Conservation (phyloP, 2,329 filamentous ascomycete genomes). For the Alternaria triticimaculans region DNA sequence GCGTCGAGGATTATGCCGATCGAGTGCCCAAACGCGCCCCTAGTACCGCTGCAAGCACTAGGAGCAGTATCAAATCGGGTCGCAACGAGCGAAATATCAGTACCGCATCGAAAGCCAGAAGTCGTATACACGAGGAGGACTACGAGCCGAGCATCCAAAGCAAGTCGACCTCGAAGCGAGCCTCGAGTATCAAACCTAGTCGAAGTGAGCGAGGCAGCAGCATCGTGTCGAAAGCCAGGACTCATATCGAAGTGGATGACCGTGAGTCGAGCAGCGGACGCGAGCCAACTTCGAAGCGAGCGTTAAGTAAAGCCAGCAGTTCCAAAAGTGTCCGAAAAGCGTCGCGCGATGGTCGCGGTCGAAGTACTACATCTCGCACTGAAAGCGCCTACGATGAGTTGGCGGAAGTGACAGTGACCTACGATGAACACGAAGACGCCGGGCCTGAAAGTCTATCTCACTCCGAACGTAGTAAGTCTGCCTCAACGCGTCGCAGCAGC, state of each 20-base stretch:
- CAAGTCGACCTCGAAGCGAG: background rate
- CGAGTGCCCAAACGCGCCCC: background rate
- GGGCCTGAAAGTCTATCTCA: fast-evolving
- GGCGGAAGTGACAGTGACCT: background rate
- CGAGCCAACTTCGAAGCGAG: background rate
- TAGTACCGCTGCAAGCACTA: background rate
- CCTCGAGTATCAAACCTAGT: background rate
- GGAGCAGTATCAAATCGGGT: background rate
- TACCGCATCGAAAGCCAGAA: background rate
- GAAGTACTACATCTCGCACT: background rate
- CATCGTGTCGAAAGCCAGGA: background rate
- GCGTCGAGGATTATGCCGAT: no score
- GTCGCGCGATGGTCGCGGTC: background rate
- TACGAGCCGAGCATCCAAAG: background rate
- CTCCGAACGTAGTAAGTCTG: fast-evolving
- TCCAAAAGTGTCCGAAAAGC: background rate
- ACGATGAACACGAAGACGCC: background rate
- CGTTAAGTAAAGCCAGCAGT: background rate
- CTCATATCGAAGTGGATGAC: fast-evolving
- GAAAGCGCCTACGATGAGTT: fast-evolving
- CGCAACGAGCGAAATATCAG: background rate
- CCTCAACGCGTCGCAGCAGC: background rate
- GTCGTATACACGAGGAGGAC: fast-evolving
- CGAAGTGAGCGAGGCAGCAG: background rate
- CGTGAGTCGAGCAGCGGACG: background rate